Conservation (phyloP, 1,284 basidiomycete species). For the Moesziomyces parantarcticus region DNA sequence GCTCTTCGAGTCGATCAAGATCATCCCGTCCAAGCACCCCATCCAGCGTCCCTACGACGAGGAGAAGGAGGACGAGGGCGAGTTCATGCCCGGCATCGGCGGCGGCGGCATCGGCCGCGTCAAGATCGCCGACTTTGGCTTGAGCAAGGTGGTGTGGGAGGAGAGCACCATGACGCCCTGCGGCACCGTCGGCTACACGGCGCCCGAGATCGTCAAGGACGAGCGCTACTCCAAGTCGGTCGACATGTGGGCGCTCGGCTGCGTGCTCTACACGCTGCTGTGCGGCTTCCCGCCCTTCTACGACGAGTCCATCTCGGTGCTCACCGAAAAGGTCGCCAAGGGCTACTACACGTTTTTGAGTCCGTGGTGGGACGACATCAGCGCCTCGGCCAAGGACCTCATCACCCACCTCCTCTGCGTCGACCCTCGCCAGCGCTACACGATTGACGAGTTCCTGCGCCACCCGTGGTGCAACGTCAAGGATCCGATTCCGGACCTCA, state of each 20-base stretch:
- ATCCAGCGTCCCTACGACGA: constrained; percentile 87
- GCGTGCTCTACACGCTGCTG: constrained; percentile 97
- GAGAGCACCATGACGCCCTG: constrained; percentile 99
- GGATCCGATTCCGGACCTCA: constrained; percentile 60
- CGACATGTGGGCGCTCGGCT: constrained; percentile 99
- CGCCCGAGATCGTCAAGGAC: constrained; percentile 99
- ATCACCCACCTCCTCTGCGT: constrained; percentile 95
- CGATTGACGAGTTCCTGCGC: constrained; percentile 95
- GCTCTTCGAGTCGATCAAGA: constrained; percentile 91
- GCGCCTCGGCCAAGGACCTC: constrained; percentile 88
- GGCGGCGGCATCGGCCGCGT: constrained; percentile 97
- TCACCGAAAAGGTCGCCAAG: constrained; percentile 97
- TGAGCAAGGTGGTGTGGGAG: constrained; percentile 98
- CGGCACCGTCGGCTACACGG: constrained; percentile 98
- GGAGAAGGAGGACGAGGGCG: constrained; percentile 98
- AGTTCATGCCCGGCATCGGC: constrained; percentile 88
- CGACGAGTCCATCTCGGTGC: constrained; percentile 96
- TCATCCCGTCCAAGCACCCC: constrained; percentile 84
- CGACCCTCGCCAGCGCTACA: constrained; percentile 92
- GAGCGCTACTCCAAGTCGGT: constrained; percentile 98
- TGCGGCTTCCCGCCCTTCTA: constrained; percentile 99
- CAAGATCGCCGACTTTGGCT: constrained; percentile 98
- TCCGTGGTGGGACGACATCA: constrained; percentile 99
- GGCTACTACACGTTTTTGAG: constrained; percentile 98
- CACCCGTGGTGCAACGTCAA: constrained; percentile 89